Evolutionary conservation across 2,329 filamentous ascomycete species (phyloP).

Genomic region (Ophiostoma novo-ulmi): DNA sequence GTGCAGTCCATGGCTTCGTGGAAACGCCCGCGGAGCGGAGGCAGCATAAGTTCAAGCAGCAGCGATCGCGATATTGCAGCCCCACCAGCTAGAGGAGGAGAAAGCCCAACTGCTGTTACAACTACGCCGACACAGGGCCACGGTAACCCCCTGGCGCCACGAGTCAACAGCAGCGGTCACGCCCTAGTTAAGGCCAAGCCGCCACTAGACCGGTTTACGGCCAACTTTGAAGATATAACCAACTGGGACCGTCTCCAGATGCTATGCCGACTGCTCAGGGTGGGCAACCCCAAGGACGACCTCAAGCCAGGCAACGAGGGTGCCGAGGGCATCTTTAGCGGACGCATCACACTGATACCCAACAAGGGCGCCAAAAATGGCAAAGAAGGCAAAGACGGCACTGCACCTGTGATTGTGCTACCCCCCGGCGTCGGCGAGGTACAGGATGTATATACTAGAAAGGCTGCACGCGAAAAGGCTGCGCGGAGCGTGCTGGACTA

Average conservation of each 20-base stretch:
- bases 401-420: conserved; percentile 22
- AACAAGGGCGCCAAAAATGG: conserved; percentile 30
- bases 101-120: not conserved
- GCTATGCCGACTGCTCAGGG: conserved; percentile 21
- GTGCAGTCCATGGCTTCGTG: conserved; percentile 22
- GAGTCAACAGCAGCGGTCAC: not conserved
- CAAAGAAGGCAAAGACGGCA: conserved; percentile 27
- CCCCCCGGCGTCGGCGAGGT: conserved; percentile 36
- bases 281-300: conserved; percentile 21
- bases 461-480: conserved; percentile 37
- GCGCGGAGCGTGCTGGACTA: conserved; percentile 39
- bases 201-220: not conserved
- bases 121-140: not conserved
- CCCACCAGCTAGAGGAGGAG: not conserved
- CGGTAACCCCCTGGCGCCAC: not conserved
- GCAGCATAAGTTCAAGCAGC: not conserved
- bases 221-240: conserved; percentile 21
- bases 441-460: conserved; percentile 34
- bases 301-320: conserved; percentile 3
- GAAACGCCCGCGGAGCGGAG: not conserved
- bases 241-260: conserved; percentile 30
- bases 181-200: conserved; percentile 6
- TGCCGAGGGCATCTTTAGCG: conserved; percentile 35
- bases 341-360: conserved; percentile 29
- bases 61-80: too few relatives aligned